These are phyloP conservation scores for Mycena capillaripes DNA, from an alignment of 768 basidiomycete species.

Conservation along the genomic window DNA sequence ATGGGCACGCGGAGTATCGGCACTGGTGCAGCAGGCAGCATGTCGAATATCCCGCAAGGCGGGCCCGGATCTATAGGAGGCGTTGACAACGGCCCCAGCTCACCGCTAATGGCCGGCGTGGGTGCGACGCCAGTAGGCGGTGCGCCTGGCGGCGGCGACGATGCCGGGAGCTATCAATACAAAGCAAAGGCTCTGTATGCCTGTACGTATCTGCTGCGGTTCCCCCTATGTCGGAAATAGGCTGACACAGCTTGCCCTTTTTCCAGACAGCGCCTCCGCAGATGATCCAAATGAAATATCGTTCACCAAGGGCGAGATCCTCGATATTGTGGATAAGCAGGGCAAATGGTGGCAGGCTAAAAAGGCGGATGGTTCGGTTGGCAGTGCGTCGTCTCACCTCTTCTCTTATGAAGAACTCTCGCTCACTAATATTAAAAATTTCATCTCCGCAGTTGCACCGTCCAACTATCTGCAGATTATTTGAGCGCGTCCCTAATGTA, in stretches of 20 bases:
- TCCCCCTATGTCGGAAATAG: conserved; percentile 33
- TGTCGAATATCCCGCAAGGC: conserved; percentile 65
- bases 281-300: conserved; percentile 98
- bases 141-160: conserved; percentile 41
- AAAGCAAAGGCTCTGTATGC: conserved; percentile 92
- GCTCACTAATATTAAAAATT: conserved; percentile 5
- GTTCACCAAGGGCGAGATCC: conserved; percentile 91
- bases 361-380: conserved; percentile 80
- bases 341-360: conserved; percentile 95
- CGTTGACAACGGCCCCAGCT: conserved; percentile 66
- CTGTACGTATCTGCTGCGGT: conserved; percentile 66
- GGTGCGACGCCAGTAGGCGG: conserved; percentile 64
- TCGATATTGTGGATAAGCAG: conserved; percentile 94
- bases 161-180: conserved; percentile 67
- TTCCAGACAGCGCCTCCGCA: conserved; percentile 88
- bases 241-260: conserved; percentile 29
- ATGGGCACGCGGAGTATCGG: conserved; percentile 50
- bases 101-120: conserved; percentile 78
- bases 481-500: conserved; percentile 50
- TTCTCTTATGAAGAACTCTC: not conserved
- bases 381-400: conserved; percentile 74
- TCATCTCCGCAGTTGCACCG: conserved; percentile 72
- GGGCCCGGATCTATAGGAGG: conserved; percentile 57
- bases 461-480: conserved; percentile 90
- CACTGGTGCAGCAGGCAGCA: conserved; percentile 62